A percentile compares a stretch with the other conserved stretches of the same genome.
Evolutionary conservation across 331 rosid genomes (phyloP).

Genomic region (Erythrophleum ivorense): DNA sequence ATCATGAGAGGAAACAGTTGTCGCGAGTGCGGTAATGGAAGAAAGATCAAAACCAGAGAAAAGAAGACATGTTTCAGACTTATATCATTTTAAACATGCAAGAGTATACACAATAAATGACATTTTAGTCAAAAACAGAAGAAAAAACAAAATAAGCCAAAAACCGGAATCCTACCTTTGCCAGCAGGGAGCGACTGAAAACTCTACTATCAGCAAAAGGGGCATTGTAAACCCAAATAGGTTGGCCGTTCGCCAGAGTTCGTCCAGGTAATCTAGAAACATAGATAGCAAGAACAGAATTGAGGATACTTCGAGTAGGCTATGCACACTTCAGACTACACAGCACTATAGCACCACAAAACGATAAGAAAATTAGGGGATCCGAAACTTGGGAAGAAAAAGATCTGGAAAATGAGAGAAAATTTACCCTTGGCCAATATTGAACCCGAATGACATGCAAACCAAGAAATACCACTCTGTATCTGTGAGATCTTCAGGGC

Average conservation of each 20-base stretch:
- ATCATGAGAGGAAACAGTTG: slow-evolving; percentile 42
- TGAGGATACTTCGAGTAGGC: slow-evolving; percentile 14
- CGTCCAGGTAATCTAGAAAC: slow-evolving; percentile 78
- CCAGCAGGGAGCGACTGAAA: slow-evolving; percentile 73
- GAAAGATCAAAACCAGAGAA: slow-evolving; percentile 44
- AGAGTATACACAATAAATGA: background rate
- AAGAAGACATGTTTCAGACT: slow-evolving; percentile 42
- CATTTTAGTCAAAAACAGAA: slow-evolving; percentile 18
- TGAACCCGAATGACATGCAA: slow-evolving; percentile 87
- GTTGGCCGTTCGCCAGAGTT: slow-evolving; percentile 58
- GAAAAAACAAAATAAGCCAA: slow-evolving; percentile 18
- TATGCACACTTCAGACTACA: slow-evolving; percentile 10
- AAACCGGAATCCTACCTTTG: slow-evolving; percentile 63
- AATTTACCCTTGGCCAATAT: slow-evolving; percentile 82
- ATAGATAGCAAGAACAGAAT: slow-evolving; percentile 6
- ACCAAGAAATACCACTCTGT: slow-evolving; percentile 95
- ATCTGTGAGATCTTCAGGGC: slow-evolving; percentile 88
- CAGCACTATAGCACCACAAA: background rate
- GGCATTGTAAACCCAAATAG: slow-evolving; percentile 78
- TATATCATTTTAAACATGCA: slow-evolving; percentile 25
- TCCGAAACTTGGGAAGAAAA: background rate
- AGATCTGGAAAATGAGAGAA: slow-evolving; percentile 6
- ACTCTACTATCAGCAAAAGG: slow-evolving; percentile 62
- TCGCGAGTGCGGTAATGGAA: slow-evolving; percentile 34
- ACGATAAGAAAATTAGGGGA: background rate